phyloP scores from a whole-genome alignment of 1,284 basidiomycete species.

The Grifola frondosa region DNA sequence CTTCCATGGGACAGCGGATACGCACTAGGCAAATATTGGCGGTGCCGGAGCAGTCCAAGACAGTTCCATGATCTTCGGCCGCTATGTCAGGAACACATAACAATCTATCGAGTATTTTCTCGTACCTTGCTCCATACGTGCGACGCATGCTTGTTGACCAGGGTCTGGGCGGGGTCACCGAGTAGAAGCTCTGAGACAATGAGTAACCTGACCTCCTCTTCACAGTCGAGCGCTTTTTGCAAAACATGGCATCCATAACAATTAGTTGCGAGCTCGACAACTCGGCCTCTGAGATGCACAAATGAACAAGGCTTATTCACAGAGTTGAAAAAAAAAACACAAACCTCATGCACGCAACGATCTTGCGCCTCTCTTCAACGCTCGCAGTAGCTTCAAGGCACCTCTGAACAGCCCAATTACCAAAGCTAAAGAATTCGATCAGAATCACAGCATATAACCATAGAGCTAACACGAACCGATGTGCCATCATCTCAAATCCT shows the following conservation, averaged over 20 bases:
- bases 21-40: constrained; percentile 80
- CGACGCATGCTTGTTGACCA: constrained; percentile 84
- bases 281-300: constrained; percentile 53
- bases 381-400: constrained; percentile 75
- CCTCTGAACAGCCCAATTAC: constrained; percentile 84
- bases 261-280: constrained; percentile 81
- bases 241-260: constrained; percentile 85
- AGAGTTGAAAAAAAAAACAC: constrained; percentile 6
- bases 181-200: constrained; percentile 79
- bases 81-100: neutral
- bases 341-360: constrained; percentile 78
- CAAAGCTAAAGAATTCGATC: constrained; percentile 51
- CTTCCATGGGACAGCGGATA: constrained; percentile 8
- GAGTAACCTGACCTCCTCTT: constrained; percentile 75
- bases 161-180: constrained; percentile 76
- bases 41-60: constrained; percentile 80
- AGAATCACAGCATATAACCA: constrained; percentile 4
- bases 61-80: constrained; percentile 72
- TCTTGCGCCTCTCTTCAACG: constrained; percentile 70
- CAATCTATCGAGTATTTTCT: neutral
- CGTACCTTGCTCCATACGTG: constrained; percentile 84
- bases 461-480: constrained; percentile 47
- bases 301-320: neutral
- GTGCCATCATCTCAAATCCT: constrained; percentile 87
- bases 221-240: constrained; percentile 85